Conservation (phyloP, 2,329 filamentous ascomycete species). For the Beauveria caledonica region DNA sequence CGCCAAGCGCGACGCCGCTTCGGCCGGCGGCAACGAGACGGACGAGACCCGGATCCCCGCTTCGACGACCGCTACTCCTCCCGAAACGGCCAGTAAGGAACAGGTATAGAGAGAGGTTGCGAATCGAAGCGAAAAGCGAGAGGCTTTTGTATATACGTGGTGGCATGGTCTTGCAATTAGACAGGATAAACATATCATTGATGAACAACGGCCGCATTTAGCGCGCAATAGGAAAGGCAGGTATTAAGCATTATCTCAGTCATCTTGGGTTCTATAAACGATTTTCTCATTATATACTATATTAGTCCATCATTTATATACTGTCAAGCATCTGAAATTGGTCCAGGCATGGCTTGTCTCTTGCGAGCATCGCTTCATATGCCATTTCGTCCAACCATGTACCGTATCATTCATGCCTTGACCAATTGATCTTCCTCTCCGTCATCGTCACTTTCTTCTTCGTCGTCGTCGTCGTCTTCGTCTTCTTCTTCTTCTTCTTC, state of each 20-base stretch:
- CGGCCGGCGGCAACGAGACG: slow-evolving; percentile 6
- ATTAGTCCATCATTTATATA: not conserved
- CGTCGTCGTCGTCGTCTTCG: slow-evolving; percentile 38
- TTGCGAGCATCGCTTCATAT: not conserved
- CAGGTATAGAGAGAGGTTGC: slow-evolving; percentile 9
- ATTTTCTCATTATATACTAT: not conserved
- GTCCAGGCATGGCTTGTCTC: not conserved
- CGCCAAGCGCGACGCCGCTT: not conserved
- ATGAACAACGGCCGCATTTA: not conserved
- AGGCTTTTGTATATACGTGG: not conserved
- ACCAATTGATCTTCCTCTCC: slow-evolving; percentile 38
- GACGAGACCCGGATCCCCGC: slow-evolving; percentile 14
- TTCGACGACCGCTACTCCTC: not conserved
- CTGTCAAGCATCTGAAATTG: not conserved
- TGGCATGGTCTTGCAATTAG: not conserved
- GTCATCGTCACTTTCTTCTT: slow-evolving; percentile 41
- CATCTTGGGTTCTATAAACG: not conserved
- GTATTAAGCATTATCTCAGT: not conserved
- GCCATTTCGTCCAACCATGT: not conserved
- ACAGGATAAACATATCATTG: not conserved
- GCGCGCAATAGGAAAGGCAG: not conserved
- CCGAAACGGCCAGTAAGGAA: slow-evolving; percentile 22
- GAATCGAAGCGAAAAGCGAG: no score
- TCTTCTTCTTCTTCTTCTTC: slow-evolving; percentile 38
- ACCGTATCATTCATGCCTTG: slow-evolving; percentile 21